Conservation (phyloP, 345 rosid species). For the Sapria himalayana region DNA sequence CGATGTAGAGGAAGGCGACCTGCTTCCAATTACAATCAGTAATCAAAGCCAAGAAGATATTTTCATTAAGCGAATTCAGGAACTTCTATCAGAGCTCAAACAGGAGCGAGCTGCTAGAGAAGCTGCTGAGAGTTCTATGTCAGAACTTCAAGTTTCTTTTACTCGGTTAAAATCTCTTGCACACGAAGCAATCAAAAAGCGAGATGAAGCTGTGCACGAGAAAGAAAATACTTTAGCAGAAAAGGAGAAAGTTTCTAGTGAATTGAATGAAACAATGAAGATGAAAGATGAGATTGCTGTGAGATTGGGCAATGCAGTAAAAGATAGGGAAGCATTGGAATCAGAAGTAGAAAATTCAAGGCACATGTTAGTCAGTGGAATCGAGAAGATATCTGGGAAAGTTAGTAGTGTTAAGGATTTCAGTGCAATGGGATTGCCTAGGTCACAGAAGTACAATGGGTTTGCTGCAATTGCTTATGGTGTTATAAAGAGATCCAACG, state of each 20-base stretch:
- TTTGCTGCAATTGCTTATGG: conserved; percentile 69
- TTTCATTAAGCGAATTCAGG: conserved; percentile 30
- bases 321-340: conserved; percentile 39
- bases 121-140: conserved; percentile 49
- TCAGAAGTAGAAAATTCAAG: conserved; percentile 66
- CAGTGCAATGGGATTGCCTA: conserved; percentile 49
- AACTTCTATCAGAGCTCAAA: conserved; percentile 60
- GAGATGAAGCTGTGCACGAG: conserved; percentile 61
- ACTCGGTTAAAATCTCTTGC: conserved; percentile 52
- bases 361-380: conserved; percentile 81
- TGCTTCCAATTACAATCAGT: conserved; percentile 20
- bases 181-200: conserved; percentile 66
- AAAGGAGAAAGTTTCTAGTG: conserved; percentile 24
- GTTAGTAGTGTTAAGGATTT: conserved; percentile 59
- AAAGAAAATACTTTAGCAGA: conserved; percentile 31
- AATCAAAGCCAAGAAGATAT: conserved; percentile 23
- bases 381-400: conserved; percentile 86
- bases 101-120: conserved; percentile 76
- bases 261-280: conserved; percentile 26
- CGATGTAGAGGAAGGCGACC: conserved; percentile 73
- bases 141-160: conserved; percentile 43
- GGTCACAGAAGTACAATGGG: conserved; percentile 64
- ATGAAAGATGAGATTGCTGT: conserved; percentile 32
- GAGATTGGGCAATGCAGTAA: conserved; percentile 38
- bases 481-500: conserved; percentile 81